These are phyloP conservation scores for Xylaria sp. DNA, from an alignment of 2,329 filamentous ascomycete species.

Conservation along the genomic window DNA sequence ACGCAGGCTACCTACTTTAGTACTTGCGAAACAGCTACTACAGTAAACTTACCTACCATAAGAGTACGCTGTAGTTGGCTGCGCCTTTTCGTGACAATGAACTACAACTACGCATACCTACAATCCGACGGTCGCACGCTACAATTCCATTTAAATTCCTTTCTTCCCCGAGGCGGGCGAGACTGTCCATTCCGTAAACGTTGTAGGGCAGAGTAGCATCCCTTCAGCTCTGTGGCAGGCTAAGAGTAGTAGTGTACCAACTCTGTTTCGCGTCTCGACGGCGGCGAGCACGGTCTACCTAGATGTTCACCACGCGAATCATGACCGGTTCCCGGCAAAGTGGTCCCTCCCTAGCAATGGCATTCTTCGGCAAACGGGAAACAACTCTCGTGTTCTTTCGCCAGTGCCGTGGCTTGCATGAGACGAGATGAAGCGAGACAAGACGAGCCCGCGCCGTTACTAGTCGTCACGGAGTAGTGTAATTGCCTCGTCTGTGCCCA, in stretches of 20 bases:
- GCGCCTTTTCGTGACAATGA: no score
- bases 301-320: not conserved
- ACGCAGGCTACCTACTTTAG: no score
- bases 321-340: constrained; percentile 19
- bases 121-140: no score
- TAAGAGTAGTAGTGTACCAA: not conserved
- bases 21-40: not conserved
- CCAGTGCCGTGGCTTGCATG: constrained; percentile 20
- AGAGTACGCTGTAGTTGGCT: not conserved
- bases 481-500: not conserved
- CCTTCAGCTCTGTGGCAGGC: not conserved
- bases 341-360: constrained; percentile 17
- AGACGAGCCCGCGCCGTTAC: no score
- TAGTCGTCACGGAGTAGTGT: constrained; percentile 18
- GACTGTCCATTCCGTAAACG: not conserved
- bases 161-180: not conserved
- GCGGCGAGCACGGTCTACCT: not conserved
- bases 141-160: not conserved
- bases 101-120: no score
- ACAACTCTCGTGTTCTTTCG: constrained; percentile 12
- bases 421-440: constrained; percentile 17
- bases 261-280: constrained; percentile 8
- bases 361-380: constrained; percentile 6
- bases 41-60: not conserved
- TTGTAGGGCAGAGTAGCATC: not conserved